Evolutionary conservation across 805 yeast species (phyloP), one percentile per base, ranked within the genome.

Genomic region (Komagataella pastoris): DNA sequence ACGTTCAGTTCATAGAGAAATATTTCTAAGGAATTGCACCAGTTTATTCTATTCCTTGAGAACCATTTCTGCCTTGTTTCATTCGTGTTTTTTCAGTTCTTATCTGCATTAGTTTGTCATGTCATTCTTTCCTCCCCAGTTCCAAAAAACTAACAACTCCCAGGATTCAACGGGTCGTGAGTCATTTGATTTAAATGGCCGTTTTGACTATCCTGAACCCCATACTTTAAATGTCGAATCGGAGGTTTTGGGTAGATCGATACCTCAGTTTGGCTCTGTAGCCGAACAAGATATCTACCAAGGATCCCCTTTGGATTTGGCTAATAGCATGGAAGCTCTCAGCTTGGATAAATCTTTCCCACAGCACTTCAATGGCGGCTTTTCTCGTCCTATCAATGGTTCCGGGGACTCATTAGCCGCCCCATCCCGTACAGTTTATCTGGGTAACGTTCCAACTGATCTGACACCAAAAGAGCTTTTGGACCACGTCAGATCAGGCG

Each of bases 401-500:
- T 30, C 40, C 4, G 40, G 14, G 14, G 40, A 30, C 40, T 30
- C 40, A 10, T 30, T 30, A 14, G 40, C 14, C 40, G 40, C 40
- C 6, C 40, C 70, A 44, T 83, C 89, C 18, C 79, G 97, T 64
- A 88, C 97, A 0, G 95, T 91, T 7, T 88, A 88, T 62, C 71
- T 91, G 59, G 97, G 97, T 14, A 88, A 88, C 62, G 76, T 91
- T 44, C 97, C 98, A 1, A 67, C 75, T n/a, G 85, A 83, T 54
- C 75, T 89, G 53, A 79, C 89, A 17, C 80, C 91, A 4, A 81
- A 85, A 59, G 96, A 88, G 60, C 68, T 93, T 49, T 74, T 91
- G 61, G 90, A 90, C 63, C 95, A 88, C 65, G 96, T 90, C 30
- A 79, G 96, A 58, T 83, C 95, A 36, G 98, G 97, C 36, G 81